phyloP scores from a whole-genome alignment of 2,329 filamentous ascomycete species.

The Aspergillus spinulosporus region DNA sequence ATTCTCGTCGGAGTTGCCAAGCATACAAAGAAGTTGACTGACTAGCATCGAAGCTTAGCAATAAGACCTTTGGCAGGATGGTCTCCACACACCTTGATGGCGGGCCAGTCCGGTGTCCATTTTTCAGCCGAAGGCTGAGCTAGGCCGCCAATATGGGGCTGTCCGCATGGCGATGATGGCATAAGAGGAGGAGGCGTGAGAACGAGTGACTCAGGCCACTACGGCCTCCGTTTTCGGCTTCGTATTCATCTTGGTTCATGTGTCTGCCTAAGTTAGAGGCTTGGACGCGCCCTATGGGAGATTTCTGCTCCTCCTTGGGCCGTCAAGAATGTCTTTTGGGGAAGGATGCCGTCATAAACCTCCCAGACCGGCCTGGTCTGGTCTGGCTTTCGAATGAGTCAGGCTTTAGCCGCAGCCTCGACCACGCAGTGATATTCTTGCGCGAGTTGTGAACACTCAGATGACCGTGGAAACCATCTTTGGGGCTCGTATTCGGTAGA shows the following conservation, averaged over 20 bases:
- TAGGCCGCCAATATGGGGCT: not conserved
- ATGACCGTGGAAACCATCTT: not conserved
- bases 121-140: not conserved
- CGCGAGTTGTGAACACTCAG: not conserved
- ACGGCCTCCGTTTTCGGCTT: not conserved
- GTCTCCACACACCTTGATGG: not conserved
- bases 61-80: not conserved
- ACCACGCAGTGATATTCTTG: not conserved
- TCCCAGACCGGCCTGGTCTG: not conserved
- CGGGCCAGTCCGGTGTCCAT: not conserved
- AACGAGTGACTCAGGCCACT: conserved; percentile 8
- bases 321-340: not conserved
- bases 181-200: not conserved
- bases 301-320: not conserved
- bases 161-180: not conserved
- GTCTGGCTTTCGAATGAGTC: conserved; percentile 1
- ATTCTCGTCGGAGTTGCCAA: conserved; percentile 5
- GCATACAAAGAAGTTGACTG: not conserved
- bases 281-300: not conserved
- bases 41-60: conserved; percentile 11
- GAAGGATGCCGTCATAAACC: not conserved
- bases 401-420: not conserved
- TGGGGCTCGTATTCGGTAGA: not conserved
- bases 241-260: not conserved
- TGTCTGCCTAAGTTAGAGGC: not conserved